Evolutionary conservation across 2,329 filamentous ascomycete species (phyloP), one percentile per base, ranked within the genome.

Genomic region (Xylaria sp.): DNA sequence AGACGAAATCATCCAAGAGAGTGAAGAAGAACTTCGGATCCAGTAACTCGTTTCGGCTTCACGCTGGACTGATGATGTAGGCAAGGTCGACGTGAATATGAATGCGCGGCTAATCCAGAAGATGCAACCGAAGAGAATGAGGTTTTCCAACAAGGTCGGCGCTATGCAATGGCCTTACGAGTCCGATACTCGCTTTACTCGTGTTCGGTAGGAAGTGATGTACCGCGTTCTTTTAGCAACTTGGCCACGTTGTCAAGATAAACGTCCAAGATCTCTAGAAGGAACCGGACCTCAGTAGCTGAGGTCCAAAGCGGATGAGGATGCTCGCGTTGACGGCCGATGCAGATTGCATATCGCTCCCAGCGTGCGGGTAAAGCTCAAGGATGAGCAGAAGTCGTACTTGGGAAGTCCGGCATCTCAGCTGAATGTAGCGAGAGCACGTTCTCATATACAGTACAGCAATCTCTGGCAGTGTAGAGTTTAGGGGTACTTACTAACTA

Each of bases 71-170:
- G 57, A 5, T 57, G 42, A 39, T 30, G 50, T 52, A 57, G 18
- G 52, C 35, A 18, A 47, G 23, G 58, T 58, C 35, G 50, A 50
- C 5, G 11, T 46, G 44, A 53, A 51, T 51, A 53, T 50, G 51
- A 58, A 19, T 16, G 18, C 23, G 39, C 19, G 23, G 4, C 4
- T 23, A 30, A 35, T 52, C 30, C 19, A 44, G 47, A 35, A 9
- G 39, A 46, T 50, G 34, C 13, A 30, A 3, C 39, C 4, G 2
- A 46, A 19, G 3, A 50, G 4, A 52, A 11, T 19, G n/a, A 49
- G 52, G 39, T 9, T 56, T 47, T 49, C n/a, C 23, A 34, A 39
- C 10, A 35, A n/a, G 7, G 11, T 13, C 49, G 49, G 49, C 30
- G 49, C 34, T 30, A 49, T 55, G 48, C n/a, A 18, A 42, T 44